phyloP scores from a whole-genome alignment of 2,329 filamentous ascomycete genomes.

The Phialocephala subalpina region DNA sequence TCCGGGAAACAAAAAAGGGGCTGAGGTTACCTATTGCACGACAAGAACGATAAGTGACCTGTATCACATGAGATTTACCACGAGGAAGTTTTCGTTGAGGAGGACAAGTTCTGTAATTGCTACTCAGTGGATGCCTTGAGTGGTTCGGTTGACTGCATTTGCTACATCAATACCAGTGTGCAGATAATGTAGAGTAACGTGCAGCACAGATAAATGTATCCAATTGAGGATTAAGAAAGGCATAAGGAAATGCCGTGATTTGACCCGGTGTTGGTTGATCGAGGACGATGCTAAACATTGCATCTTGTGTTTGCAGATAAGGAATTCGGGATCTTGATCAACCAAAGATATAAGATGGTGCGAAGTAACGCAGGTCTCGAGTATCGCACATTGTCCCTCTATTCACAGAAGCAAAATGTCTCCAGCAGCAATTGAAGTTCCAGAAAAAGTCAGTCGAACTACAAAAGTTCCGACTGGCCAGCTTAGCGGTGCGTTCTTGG shows the following conservation, averaged over 20 bases:
- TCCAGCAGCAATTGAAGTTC: conserved; percentile 39
- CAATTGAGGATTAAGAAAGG: neutral
- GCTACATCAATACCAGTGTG: neutral
- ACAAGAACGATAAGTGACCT: neutral
- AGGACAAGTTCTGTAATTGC: conserved; percentile 1
- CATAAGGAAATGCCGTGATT: neutral
- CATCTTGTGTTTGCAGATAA: neutral
- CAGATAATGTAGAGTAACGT: conserved; percentile 12
- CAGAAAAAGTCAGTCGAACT: neutral
- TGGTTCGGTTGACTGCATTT: conserved; percentile 9
- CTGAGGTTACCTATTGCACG: conserved; percentile 6
- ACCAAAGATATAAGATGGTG: conserved; percentile 6
- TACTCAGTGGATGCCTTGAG: neutral
- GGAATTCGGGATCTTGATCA: conserved; percentile 1
- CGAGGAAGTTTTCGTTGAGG: conserved; percentile 9
- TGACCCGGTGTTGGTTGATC: neutral
- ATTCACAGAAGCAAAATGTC: conserved; percentile 35
- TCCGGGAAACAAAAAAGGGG: neutral
- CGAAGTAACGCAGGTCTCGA: neutral
- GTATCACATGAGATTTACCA: conserved; percentile 1
- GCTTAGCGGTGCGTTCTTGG: conserved; percentile 40
- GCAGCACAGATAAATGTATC: neutral
- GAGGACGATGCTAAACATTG: conserved; percentile 1
- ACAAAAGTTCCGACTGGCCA: conserved; percentile 4
- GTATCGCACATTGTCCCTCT: neutral